These are phyloP conservation scores for Aechmea fasciata DNA, from an alignment of 176 grass and related monocot genomes.

Conservation along the genomic window DNA sequence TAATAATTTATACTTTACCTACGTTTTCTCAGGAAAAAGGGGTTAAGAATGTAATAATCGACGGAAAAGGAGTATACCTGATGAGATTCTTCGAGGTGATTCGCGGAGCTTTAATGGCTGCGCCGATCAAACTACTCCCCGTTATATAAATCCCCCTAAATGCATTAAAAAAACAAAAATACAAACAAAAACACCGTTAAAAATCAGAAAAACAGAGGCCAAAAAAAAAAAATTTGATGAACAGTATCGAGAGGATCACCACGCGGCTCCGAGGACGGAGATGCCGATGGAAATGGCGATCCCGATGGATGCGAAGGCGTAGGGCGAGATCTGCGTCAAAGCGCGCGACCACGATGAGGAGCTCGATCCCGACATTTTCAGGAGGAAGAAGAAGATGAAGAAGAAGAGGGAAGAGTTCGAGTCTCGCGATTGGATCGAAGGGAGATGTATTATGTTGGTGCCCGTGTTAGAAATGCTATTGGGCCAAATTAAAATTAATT, in stretches of 20 bases:
- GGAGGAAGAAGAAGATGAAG: not conserved
- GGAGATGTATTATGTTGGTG: no score
- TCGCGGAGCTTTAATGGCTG: constrained; percentile 90
- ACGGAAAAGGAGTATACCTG: constrained; percentile 35
- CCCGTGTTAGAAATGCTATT: no score
- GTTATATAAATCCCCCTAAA: constrained; percentile 97
- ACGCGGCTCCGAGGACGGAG: constrained; percentile 91
- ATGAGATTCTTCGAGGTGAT: constrained; percentile 99
- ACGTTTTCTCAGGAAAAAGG: no score
- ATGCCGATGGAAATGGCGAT: constrained; percentile 99
- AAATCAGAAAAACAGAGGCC: not conserved
- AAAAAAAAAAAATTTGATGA: not conserved
- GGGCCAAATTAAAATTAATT: no score
- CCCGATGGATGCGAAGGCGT: constrained; percentile 89
- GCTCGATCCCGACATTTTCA: constrained; percentile 49
- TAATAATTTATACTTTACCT: no score
- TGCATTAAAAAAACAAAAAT: not conserved
- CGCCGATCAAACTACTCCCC: constrained; percentile 92
- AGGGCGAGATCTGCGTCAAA: constrained; percentile 87
- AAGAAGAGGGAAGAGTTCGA: no score
- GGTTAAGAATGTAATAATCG: no score
- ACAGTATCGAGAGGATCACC: constrained; percentile 19
- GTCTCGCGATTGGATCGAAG: no score
- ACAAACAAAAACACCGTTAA: not conserved
- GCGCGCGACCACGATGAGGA: constrained; percentile 53